Evolutionary conservation across 805 yeast species (phyloP).

Genomic region (Maudiozyma pseudohumilis): DNA sequence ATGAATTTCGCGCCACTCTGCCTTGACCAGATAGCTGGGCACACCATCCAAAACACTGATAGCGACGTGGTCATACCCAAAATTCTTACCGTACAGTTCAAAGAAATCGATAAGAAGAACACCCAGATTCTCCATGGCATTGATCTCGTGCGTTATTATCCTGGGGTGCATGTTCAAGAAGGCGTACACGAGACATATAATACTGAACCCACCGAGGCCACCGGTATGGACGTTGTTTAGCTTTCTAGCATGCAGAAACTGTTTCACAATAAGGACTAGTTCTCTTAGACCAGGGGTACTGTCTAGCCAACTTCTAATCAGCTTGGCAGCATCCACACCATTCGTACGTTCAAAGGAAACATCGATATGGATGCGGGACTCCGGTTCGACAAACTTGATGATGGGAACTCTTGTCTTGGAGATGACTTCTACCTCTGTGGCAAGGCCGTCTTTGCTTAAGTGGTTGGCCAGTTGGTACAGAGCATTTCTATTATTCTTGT

Average conservation of each 20-base stretch:
- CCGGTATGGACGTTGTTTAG: slow-evolving; percentile 85
- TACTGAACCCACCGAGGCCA: slow-evolving; percentile 89
- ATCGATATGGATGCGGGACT: slow-evolving; percentile 67
- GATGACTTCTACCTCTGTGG: slow-evolving; percentile 69
- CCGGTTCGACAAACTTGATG: slow-evolving; percentile 75
- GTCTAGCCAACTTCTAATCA: slow-evolving; percentile 64
- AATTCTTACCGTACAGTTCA: slow-evolving; percentile 82
- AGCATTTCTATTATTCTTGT: slow-evolving; percentile 50
- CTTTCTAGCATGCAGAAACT: slow-evolving; percentile 66
- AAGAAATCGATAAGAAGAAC: slow-evolving; percentile 82
- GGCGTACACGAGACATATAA: slow-evolving; percentile 76
- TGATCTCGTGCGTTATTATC: slow-evolving; percentile 53
- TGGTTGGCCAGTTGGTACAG: slow-evolving; percentile 65
- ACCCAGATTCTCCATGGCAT: slow-evolving; percentile 69
- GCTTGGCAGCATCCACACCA: slow-evolving; percentile 73
- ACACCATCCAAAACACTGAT: slow-evolving; percentile 50
- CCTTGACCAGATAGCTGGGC: slow-evolving; percentile 51
- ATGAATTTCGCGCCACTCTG: slow-evolving; percentile 41
- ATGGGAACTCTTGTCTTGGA: slow-evolving; percentile 91
- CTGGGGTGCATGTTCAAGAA: slow-evolving; percentile 76
- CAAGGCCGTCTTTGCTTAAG: slow-evolving; percentile 51
- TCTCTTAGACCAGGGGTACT: slow-evolving; percentile 74
- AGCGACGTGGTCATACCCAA: slow-evolving; percentile 73
- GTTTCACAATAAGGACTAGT: slow-evolving; percentile 72
- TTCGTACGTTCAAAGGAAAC: slow-evolving; percentile 79